Evolutionary conservation across 169 alveolate genomes (phyloP).

Genomic region (Plasmodium billcollinsi): DNA sequence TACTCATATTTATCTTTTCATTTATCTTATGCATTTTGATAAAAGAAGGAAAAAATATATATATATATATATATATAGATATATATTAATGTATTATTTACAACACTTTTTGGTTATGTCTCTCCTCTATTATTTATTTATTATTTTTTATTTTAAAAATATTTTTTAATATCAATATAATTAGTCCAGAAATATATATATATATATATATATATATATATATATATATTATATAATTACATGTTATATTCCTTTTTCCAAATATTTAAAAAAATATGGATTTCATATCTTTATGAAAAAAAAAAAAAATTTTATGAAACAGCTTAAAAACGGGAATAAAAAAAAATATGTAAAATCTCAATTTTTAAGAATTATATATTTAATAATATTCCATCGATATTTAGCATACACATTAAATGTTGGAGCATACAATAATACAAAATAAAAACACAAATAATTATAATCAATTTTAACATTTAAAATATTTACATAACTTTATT

Average conservation of each 20-base stretch:
- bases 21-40: not conserved
- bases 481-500: not conserved
- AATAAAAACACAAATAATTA: not conserved
- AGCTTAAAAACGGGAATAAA: not conserved
- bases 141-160: no score
- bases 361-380: conserved; percentile 6
- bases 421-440: not conserved
- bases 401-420: not conserved
- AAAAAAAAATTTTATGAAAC: not conserved
- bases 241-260: no score
- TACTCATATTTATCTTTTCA: conserved; percentile 7
- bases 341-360: not conserved
- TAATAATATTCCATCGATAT: not conserved
- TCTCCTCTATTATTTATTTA: not conserved
- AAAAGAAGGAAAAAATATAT: no score
- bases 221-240: no score
- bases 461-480: not conserved
- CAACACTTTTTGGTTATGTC: no score
- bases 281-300: not conserved
- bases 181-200: no score
- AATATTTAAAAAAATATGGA: not conserved
- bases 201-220: no score
- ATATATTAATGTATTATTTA: no score
- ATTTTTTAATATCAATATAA: no score
- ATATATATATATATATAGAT: no score